Base-by-base conservation (phyloP, 139 green algal species). In the Chlamydomonas sp. region DNA sequence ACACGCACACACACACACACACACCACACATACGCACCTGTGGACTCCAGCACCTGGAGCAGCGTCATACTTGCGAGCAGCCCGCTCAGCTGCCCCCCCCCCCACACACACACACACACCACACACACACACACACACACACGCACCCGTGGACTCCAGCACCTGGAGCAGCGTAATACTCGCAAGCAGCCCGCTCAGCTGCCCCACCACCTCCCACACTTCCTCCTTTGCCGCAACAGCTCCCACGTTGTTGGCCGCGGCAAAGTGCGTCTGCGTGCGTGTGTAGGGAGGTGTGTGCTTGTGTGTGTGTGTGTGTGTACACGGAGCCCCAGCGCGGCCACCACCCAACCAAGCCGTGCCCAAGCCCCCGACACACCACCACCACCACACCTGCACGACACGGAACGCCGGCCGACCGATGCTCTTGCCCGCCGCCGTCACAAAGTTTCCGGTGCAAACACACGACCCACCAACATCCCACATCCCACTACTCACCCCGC, bases 221-320 rank as follows among this genome's bases (percentile, higher is more conserved):
- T 96, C 89, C 76, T 96, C 90, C 78, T 92, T 95, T 50, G 90
- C 90, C 0, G 90, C 78, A 13, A 96, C 85, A 43, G 92, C 89
- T 10, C 90, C 90, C 8, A 96, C 83, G 65, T 96, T 96, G 73
- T 86, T 84, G 10, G 48, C 61, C 1, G 31, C 37, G 8, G 87
- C 81, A 70, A 94, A 93, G 71, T 95, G 73, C 26, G 33, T 73
- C 48, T 78, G 73, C 13, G 70, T 74, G 60, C n/a, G n/a, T n/a
- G n/a, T 54, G 43, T 54, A 54, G 43, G 20, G 43, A 54, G 43
- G 20, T 54, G 43, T n/a, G n/a, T n/a, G n/a, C n/a, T n/a, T n/a
- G n/a, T n/a, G n/a, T n/a, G n/a, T n/a, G n/a, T n/a, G n/a, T n/a
- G n/a, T n/a, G n/a, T n/a, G n/a, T n/a, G n/a, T n/a, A n/a, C n/a